These are phyloP conservation scores for Kodamaea leandrae DNA, from an alignment of 805 yeast species.

Conservation along the genomic window DNA sequence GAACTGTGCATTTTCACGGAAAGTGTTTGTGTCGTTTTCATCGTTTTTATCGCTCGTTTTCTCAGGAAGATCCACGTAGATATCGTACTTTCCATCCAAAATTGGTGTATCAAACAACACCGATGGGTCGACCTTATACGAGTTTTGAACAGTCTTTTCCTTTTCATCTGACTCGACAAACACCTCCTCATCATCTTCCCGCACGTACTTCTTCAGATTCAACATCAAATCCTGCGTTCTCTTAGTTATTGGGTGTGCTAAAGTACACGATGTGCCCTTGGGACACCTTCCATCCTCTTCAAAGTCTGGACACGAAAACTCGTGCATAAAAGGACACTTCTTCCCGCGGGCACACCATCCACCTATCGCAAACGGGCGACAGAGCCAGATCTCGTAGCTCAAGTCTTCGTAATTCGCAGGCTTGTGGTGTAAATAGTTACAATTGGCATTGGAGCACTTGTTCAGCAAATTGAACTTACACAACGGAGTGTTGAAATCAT, in stretches of 20 bases:
- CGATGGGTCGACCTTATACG: constrained; percentile 35
- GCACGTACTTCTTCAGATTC: constrained; percentile 15
- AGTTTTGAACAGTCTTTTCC: constrained; percentile 19
- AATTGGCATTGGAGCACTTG: constrained; percentile 43
- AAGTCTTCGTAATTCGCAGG: constrained; percentile 49
- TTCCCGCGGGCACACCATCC: constrained; percentile 69
- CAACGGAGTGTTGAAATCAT: constrained; percentile 53
- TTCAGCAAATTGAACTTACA: constrained; percentile 28
- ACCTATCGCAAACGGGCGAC: constrained; percentile 64
- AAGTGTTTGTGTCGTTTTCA: no score
- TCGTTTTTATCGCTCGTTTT: neutral
- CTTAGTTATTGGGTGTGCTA: constrained; percentile 44
- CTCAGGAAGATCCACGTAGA: constrained; percentile 20
- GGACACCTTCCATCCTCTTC: constrained; percentile 61
- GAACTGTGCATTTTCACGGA: constrained; percentile 15
- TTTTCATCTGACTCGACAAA: constrained; percentile 15
- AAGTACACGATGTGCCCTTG: constrained; percentile 48
- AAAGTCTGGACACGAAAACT: constrained; percentile 67
- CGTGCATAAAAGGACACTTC: constrained; percentile 55
- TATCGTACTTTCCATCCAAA: constrained; percentile 22
- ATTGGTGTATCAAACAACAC: constrained; percentile 18
- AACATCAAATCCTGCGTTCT: constrained; percentile 27
- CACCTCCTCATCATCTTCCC: constrained; percentile 18
- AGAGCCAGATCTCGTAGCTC: constrained; percentile 43
- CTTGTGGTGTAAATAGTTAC: constrained; percentile 48